These are phyloP conservation scores for Erodium moschatum DNA, from an alignment of 441 rosid genomes.

Conservation along the genomic window DNA sequence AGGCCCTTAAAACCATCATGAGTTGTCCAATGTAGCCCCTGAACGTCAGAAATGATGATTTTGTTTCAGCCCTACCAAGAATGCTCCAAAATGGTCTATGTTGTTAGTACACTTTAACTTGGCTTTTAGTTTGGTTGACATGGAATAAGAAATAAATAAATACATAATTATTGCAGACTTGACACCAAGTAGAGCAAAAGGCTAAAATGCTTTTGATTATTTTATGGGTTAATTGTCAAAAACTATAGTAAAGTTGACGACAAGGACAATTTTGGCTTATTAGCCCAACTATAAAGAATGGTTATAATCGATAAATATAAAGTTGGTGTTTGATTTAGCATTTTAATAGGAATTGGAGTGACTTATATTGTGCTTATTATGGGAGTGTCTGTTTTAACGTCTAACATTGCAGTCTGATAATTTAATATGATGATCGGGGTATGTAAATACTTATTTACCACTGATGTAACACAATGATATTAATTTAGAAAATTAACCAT, in stretches of 20 bases:
- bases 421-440: not conserved
- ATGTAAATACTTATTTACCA: constrained; percentile 1
- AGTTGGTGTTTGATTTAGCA: not conserved
- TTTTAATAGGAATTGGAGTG: not conserved
- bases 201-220: not conserved
- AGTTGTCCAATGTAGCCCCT: not conserved
- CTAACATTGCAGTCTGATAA: not conserved
- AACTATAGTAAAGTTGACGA: no score
- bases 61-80: not conserved
- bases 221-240: no score
- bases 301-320: not conserved
- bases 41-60: not conserved
- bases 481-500: not conserved
- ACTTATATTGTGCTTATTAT: not conserved
- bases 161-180: no score
- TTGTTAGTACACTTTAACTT: not conserved
- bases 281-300: not conserved
- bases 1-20: not conserved
- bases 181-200: not conserved
- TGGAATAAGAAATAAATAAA: not conserved
- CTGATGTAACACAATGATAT: not conserved
- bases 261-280: not conserved
- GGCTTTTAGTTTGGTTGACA: not conserved
- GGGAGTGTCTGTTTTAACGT: not conserved
- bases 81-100: not conserved